phyloP scores from a whole-genome alignment of 1,284 basidiomycete species.

The Papiliotrema flavescens region DNA sequence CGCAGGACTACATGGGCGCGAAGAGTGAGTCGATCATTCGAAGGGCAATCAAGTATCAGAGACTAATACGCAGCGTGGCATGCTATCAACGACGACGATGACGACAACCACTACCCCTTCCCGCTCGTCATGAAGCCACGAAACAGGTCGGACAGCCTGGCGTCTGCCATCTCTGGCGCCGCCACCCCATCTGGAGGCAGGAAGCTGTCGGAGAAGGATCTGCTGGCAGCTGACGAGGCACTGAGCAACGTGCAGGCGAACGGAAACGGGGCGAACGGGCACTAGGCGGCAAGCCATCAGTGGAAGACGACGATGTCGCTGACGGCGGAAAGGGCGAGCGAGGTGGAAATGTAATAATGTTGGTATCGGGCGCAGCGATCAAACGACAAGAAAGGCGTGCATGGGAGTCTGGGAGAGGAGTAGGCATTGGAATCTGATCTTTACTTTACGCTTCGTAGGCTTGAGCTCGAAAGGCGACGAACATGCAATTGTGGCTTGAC shows the following conservation, averaged over 20 bases:
- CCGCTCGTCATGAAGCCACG: slow-evolving; percentile 82
- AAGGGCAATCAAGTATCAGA: neutral
- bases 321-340: neutral
- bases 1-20: slow-evolving; percentile 82
- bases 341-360: neutral
- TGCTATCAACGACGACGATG: slow-evolving; percentile 56
- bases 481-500: no score
- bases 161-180: slow-evolving; percentile 70
- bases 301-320: neutral
- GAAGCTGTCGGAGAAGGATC: slow-evolving; percentile 76
- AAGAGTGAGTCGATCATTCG: slow-evolving; percentile 56
- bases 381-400: no score
- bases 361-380: no score
- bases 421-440: no score
- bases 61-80: slow-evolving; percentile 37
- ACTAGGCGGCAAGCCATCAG: slow-evolving; percentile 10
- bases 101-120: slow-evolving; percentile 90
- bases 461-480: no score
- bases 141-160: slow-evolving; percentile 69
- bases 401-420: no score
- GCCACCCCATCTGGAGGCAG: slow-evolving; percentile 80
- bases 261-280: slow-evolving; percentile 20
- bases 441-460: no score
- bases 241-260: slow-evolving; percentile 51
- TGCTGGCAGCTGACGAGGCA: slow-evolving; percentile 77